Conservation (phyloP, 306 rosid genomes). For the Macrotyloma uniflorum region DNA sequence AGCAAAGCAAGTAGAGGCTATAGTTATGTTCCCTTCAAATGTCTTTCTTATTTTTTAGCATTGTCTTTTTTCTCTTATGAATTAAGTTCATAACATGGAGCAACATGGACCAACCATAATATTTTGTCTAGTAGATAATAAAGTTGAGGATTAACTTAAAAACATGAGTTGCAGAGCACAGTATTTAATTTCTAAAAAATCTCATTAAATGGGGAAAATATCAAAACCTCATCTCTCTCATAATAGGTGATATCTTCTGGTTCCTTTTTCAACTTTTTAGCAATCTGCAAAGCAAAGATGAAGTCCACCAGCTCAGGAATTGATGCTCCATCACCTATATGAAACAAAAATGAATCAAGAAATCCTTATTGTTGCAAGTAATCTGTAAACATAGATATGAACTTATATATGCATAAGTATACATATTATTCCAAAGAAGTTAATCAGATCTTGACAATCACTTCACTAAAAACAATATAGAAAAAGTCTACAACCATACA, state of each 20-base stretch:
- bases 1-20: neutral
- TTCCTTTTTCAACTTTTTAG: constrained; percentile 64
- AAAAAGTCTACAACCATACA: neutral
- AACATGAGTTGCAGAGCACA: constrained; percentile 2
- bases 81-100: constrained; percentile 3
- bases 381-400: neutral
- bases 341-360: constrained; percentile 37
- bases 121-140: constrained; percentile 7
- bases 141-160: constrained; percentile 1
- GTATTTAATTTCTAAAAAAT: constrained; percentile 29
- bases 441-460: constrained; percentile 22
- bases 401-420: neutral
- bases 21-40: neutral
- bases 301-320: constrained; percentile 79
- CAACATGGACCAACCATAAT: neutral
- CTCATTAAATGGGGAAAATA: constrained; percentile 36
- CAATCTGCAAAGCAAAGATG: constrained; percentile 82
- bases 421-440: constrained; percentile 27
- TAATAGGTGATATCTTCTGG: constrained; percentile 48
- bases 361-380: constrained; percentile 11
- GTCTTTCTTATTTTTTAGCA: neutral
- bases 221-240: constrained; percentile 64
- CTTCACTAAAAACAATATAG: neutral
- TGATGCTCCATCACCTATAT: constrained; percentile 72
- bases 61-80: neutral